phyloP scores from a whole-genome alignment of 257 asterid genomes.

The Apocynum venetum region DNA sequence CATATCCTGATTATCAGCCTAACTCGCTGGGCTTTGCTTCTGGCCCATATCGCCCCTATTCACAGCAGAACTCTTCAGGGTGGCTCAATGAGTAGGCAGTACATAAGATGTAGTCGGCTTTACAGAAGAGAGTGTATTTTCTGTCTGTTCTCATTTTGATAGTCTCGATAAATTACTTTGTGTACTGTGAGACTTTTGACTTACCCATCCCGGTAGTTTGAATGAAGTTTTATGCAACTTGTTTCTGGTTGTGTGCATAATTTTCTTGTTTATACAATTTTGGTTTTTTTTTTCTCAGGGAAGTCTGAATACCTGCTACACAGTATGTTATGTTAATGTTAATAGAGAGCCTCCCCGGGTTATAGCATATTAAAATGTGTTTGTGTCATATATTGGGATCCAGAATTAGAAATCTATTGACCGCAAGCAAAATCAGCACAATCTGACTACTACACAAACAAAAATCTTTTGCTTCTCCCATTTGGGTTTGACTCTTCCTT shows the following conservation, averaged over 20 bases:
- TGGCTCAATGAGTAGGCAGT: constrained; percentile 60
- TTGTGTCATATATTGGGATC: no score
- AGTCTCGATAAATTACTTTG: not conserved
- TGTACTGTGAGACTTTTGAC: not conserved
- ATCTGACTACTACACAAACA: no score
- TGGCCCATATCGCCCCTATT: constrained; percentile 37
- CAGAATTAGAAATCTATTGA: no score
- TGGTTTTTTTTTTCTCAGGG: constrained; percentile 48
- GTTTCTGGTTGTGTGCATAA: not conserved
- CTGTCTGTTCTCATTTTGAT: not conserved
- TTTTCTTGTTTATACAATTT: constrained; percentile 18
- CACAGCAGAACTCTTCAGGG: constrained; percentile 53
- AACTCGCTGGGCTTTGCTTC: constrained; percentile 46
- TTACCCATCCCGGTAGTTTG: no score
- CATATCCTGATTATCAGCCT: constrained; percentile 20
- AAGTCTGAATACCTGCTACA: no score
- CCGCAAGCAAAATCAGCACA: no score
- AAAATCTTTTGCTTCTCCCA: no score
- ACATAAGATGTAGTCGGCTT: not conserved
- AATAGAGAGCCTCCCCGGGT: no score
- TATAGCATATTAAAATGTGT: no score
- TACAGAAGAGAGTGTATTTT: not conserved
- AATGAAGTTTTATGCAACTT: no score
- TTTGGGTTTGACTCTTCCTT: no score
- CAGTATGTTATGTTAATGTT: no score